Evolutionary conservation across 1,139 yeast species (phyloP), one percentile per base, ranked within the genome.

Genomic region (Pichia sp.): DNA sequence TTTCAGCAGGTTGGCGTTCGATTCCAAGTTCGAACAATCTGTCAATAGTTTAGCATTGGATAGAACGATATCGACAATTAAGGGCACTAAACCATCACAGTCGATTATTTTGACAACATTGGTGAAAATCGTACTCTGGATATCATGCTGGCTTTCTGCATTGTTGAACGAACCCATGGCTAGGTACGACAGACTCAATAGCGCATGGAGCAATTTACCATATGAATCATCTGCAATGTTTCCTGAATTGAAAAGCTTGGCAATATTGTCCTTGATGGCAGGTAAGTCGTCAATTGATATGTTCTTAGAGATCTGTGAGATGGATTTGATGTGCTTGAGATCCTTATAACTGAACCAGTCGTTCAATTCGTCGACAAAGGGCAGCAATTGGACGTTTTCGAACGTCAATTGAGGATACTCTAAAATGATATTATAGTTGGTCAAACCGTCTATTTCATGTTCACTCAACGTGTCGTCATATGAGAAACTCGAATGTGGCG

Each of bases 271-370:
- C 15, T 11, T 24, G 14, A 38, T 34, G 20, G 8, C 9, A 7
- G 40, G 12, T n/a, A 52, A 34, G 30, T 38, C 45, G 15, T 10
- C n/a, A 20, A 43, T 9, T 12, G 44, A 8, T 4, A 40, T 18
- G 32, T 22, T 24, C 14, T 41, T 24, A 1, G 53, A 40, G 11
- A 51, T 42, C 24, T 41, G 38, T 1, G 45, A 38, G 7, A 65
- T 48, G 9, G 58, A 42, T 46, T 37, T 49, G 34, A 70, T 39
- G n/a, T 60, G 58, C 5, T 45, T 48, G 45, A 77, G 69, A 59
- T 85, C 93, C 40, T 70, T 65, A 37, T 60, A 59, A 6, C 77
- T 70, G 57, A 85, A 85, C 94, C 94, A 85, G 43, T 82, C 84
- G 36, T 73, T 70, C 19, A 84, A 53, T 54, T 83, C 89, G 5